These are phyloP conservation scores for Geotrichum restrictum DNA, from an alignment of 1,139 yeast genomes.

Conservation along the genomic window DNA sequence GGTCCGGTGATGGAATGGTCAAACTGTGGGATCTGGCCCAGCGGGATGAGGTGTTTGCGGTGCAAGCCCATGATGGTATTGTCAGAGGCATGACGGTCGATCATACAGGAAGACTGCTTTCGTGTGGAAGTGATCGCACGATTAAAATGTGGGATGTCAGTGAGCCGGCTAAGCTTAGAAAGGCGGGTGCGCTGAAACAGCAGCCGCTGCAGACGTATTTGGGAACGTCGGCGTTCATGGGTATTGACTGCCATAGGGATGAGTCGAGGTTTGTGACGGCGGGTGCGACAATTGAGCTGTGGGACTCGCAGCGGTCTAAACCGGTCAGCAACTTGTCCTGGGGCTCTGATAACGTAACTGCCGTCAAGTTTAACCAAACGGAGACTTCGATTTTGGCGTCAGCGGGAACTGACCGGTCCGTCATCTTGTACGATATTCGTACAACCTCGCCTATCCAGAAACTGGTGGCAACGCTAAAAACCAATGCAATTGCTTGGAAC, in stretches of 20 bases:
- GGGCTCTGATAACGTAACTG: conserved; percentile 90
- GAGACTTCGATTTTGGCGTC: conserved; percentile 88
- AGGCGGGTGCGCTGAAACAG: conserved; percentile 7
- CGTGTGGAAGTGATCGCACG: conserved; percentile 90
- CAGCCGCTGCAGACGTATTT: conserved; percentile 59
- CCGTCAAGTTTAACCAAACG: conserved; percentile 83
- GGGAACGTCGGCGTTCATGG: conserved; percentile 81
- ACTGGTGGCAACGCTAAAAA: conserved; percentile 74
- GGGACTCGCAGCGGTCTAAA: conserved; percentile 81
- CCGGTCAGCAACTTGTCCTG: conserved; percentile 77
- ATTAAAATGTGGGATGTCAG: conserved; percentile 71
- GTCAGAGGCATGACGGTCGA: conserved; percentile 84
- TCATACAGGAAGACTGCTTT: conserved; percentile 60
- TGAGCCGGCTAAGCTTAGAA: conserved; percentile 20
- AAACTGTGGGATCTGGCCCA: conserved; percentile 87
- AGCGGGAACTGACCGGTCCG: conserved; percentile 87
- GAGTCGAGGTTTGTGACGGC: conserved; percentile 84
- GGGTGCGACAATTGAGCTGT: conserved; percentile 79
- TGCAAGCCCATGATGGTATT: conserved; percentile 87
- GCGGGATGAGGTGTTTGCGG: conserved; percentile 68
- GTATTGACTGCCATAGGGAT: conserved; percentile 78
- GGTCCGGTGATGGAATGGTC: conserved; percentile 91
- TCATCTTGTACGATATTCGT: conserved; percentile 85
- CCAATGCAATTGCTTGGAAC: conserved; percentile 89
- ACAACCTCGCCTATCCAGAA: conserved; percentile 93